Percentiles rank a stretch among this genome's conserved stretches.
phyloP scores from a whole-genome alignment of 2,329 filamentous ascomycete species.

The Curvularia spicifera region DNA sequence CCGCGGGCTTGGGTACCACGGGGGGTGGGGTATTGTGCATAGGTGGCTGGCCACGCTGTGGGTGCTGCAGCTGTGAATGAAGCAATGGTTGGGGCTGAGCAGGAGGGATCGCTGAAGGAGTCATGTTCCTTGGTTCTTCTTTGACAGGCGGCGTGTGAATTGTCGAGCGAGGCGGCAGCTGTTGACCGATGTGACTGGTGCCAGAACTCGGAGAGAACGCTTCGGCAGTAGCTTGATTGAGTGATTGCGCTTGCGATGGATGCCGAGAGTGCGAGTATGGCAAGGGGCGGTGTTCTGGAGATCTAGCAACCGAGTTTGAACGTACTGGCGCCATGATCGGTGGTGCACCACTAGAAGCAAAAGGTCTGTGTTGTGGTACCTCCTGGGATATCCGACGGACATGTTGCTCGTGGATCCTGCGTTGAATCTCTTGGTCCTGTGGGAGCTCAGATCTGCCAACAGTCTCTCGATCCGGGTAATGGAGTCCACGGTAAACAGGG shows the following conservation, averaged over 20 bases:
- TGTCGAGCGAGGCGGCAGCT: conserved; percentile 31
- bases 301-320: conserved; percentile 32
- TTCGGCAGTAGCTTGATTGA: conserved; percentile 32
- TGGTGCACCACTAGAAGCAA: conserved; percentile 27
- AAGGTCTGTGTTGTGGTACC: conserved; percentile 35
- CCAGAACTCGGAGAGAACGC: conserved; percentile 27
- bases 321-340: conserved; percentile 37
- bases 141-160: conserved; percentile 44
- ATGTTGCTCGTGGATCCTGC: conserved; percentile 38
- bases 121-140: conserved; percentile 40
- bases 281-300: conserved; percentile 42
- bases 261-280: conserved; percentile 40
- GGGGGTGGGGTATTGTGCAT: conserved; percentile 27
- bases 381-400: conserved; percentile 43
- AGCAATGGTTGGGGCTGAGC: conserved; percentile 28
- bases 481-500: conserved; percentile 31
- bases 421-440: conserved; percentile 41
- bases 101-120: conserved; percentile 30
- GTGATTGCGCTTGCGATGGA: conserved; percentile 33
- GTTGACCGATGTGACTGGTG: conserved; percentile 28
- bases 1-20: conserved; percentile 34
- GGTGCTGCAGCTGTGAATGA: conserved; percentile 32
- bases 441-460: conserved; percentile 34
- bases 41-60: conserved; percentile 30
- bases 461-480: conserved; percentile 39